Percentiles rank a stretch among this genome's conserved stretches.
These are phyloP conservation scores for Hordeum marinum DNA, from an alignment of 176 grass and related monocot genomes.

Conservation along the genomic window DNA sequence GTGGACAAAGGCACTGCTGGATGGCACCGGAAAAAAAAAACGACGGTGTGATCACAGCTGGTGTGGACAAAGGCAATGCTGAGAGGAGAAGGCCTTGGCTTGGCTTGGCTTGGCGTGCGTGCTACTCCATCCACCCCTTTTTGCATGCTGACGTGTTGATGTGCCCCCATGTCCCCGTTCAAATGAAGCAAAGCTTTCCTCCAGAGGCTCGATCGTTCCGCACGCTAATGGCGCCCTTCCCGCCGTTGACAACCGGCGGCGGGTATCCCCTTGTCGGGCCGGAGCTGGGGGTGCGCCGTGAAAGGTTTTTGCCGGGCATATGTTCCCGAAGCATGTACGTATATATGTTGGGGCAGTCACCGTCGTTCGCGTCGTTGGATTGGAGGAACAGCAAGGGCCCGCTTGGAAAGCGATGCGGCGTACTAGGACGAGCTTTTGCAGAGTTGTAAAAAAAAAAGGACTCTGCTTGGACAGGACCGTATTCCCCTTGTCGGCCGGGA, in stretches of 20 bases:
- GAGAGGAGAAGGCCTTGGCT: constrained; percentile 17
- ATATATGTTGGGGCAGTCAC: too few relatives aligned
- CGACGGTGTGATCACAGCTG: not conserved
- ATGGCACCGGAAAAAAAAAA: not conserved
- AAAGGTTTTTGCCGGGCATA: too few relatives aligned
- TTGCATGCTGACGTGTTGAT: not conserved
- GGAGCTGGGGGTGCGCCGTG: too few relatives aligned
- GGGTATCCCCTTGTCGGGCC: too few relatives aligned
- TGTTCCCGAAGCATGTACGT: not conserved
- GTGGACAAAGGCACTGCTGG: not conserved
- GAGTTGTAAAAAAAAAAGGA: too few relatives aligned
- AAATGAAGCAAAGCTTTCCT: not conserved
- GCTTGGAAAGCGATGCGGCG: too few relatives aligned
- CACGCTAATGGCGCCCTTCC: not conserved
- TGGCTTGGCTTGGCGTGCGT: constrained; percentile 20
- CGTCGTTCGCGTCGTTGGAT: too few relatives aligned
- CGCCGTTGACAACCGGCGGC: too few relatives aligned
- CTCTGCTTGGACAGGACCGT: too few relatives aligned
- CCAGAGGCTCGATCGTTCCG: not conserved
- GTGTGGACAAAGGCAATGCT: too few relatives aligned
- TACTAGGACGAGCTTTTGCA: not conserved
- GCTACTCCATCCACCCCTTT: constrained; percentile 32
- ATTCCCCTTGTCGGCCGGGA: too few relatives aligned
- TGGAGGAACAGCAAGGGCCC: too few relatives aligned
- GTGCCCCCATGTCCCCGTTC: not conserved